Conservation (phyloP, 2,329 filamentous ascomycete genomes). For the Microdochium paspali region DNA sequence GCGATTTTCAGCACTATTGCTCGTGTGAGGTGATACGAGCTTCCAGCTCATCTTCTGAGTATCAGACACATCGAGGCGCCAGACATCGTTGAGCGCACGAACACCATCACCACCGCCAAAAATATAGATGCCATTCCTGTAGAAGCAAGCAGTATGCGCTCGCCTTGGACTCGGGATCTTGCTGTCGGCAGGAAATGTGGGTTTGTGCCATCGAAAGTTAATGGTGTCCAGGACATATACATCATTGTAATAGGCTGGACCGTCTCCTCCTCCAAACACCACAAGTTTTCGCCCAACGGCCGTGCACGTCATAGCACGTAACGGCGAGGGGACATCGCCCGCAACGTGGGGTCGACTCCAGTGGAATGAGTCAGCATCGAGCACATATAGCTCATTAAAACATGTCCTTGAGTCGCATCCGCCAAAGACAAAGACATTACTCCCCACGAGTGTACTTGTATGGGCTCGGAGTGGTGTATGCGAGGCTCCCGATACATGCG, state of each 20-base stretch:
- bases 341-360: constrained; percentile 57
- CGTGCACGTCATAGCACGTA: constrained; percentile 64
- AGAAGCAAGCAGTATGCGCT: constrained; percentile 62
- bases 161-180: constrained; percentile 51
- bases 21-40: constrained; percentile 41
- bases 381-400: constrained; percentile 61
- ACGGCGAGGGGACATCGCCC: constrained; percentile 54
- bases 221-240: constrained; percentile 64
- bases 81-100: constrained; percentile 62
- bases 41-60: constrained; percentile 60
- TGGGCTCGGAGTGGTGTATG: constrained; percentile 56
- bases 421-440: constrained; percentile 59
- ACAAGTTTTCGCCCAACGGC: constrained; percentile 62
- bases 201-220: constrained; percentile 58
- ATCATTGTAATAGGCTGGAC: constrained; percentile 63
- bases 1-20: constrained; percentile 36
- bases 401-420: constrained; percentile 58
- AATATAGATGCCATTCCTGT: constrained; percentile 63
- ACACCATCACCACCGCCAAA: constrained; percentile 64
- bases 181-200: constrained; percentile 13
- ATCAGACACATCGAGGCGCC: constrained; percentile 62
- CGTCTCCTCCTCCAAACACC: constrained; percentile 61
- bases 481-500: constrained; percentile 51
- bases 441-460: constrained; percentile 56
- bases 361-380: constrained; percentile 62